Percentiles rank a stretch among this genome's conserved stretches.
Evolutionary conservation across 495 filamentous ascomycete species (phyloP).

Genomic region (Letharia columbiana): DNA sequence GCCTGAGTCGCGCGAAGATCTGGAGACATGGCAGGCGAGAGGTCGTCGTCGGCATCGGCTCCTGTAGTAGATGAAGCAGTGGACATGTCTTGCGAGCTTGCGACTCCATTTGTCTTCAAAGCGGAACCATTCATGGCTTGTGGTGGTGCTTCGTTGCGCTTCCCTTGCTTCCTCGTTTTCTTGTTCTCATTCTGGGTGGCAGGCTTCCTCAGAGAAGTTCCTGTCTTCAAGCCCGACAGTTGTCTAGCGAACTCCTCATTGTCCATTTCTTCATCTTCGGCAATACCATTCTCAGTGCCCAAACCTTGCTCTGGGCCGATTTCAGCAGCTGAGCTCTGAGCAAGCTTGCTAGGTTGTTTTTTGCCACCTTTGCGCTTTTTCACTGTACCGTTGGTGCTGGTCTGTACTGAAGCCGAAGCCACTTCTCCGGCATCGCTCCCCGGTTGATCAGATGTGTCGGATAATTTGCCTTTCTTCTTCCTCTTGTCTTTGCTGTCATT

Average conservation of each 20-base stretch:
- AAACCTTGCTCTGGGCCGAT: slow-evolving; percentile 9
- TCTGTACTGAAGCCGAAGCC: slow-evolving; percentile 15
- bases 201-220: slow-evolving; percentile 43
- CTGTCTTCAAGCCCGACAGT: slow-evolving; percentile 55
- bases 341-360: slow-evolving; percentile 19
- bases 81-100: slow-evolving; percentile 37
- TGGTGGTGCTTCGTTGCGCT: slow-evolving; percentile 19
- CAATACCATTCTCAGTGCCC: slow-evolving; percentile 24
- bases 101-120: slow-evolving; percentile 33
- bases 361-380: slow-evolving; percentile 23
- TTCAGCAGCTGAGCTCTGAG: slow-evolving; percentile 18
- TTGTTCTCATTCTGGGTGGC: slow-evolving; percentile 43
- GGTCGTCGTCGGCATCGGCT: slow-evolving; percentile 74
- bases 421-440: slow-evolving; percentile 15
- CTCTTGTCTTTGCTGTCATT: slow-evolving; percentile 18
- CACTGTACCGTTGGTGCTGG: slow-evolving; percentile 9
- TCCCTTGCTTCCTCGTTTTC: slow-evolving; percentile 45
- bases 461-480: slow-evolving; percentile 15
- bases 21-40: slow-evolving; percentile 58
- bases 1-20: slow-evolving; percentile 42
- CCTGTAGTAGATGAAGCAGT: slow-evolving; percentile 64
- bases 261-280: slow-evolving; percentile 52
- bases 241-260: slow-evolving; percentile 68
- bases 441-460: slow-evolving; percentile 17
- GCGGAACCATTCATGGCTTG: slow-evolving; percentile 15